Conservation (phyloP, 2,329 filamentous ascomycete species). For the Plenodomus biglobosus region DNA sequence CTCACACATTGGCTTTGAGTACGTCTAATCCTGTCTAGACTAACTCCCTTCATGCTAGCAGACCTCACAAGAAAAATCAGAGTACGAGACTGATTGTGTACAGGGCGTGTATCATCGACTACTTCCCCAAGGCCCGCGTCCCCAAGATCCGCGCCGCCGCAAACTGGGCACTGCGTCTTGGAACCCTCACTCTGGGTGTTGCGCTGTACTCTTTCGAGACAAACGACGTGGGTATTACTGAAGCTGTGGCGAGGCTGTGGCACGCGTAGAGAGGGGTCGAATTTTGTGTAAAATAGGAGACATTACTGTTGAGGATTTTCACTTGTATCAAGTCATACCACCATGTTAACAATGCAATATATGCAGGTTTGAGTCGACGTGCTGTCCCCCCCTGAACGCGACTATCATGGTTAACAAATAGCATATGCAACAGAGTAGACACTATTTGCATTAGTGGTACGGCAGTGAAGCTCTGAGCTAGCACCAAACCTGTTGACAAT, state of each 20-base stretch:
- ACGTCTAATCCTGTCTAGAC: constrained; percentile 34
- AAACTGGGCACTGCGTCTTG: constrained; percentile 76
- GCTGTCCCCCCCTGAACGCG: too few species aligned
- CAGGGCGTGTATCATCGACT: constrained; percentile 80
- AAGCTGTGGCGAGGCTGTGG: constrained; percentile 87
- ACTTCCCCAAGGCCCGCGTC: constrained; percentile 73
- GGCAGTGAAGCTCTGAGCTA: too few species aligned
- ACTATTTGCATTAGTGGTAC: too few species aligned
- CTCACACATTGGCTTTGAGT: constrained; percentile 94
- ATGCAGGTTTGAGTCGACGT: too few species aligned
- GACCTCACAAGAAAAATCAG: too few species aligned
- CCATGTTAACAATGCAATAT: too few species aligned
- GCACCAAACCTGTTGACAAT: too few species aligned
- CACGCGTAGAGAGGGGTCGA: constrained; percentile 60
- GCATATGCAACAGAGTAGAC: too few species aligned
- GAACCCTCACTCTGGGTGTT: constrained; percentile 78
- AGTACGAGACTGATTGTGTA: constrained; percentile 11
- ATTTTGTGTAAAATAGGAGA: constrained; percentile 1
- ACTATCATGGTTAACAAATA: too few species aligned
- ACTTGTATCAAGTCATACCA: too few species aligned
- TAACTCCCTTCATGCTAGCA: too few species aligned
- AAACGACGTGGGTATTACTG: constrained; percentile 92
- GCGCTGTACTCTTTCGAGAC: constrained; percentile 99
- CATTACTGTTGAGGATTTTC: not conserved
- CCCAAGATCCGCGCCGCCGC: constrained; percentile 67